Conservation (phyloP, 2,329 filamentous ascomycete species). For the Clonostachys byssicola region DNA sequence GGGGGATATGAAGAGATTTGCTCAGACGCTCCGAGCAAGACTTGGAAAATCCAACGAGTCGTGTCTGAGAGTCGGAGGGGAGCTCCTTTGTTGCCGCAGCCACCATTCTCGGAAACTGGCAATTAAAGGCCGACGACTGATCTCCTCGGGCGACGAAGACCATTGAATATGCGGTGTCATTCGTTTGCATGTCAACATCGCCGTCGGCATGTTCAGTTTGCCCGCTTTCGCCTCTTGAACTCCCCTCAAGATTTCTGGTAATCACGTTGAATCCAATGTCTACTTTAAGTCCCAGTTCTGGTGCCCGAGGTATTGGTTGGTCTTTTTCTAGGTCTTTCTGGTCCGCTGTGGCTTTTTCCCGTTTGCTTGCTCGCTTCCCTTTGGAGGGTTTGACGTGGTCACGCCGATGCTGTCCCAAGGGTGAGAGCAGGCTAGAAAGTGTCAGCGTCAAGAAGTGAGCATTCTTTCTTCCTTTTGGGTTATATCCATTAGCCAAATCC, state of each 20-base stretch:
- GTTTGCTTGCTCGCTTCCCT: slow-evolving; percentile 55
- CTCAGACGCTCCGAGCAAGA: slow-evolving; percentile 54
- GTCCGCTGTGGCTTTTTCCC: slow-evolving; percentile 28
- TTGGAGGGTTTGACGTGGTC: slow-evolving; percentile 51
- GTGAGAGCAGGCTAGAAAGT: no score
- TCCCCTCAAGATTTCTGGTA: slow-evolving; percentile 50
- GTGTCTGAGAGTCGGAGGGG: slow-evolving; percentile 33
- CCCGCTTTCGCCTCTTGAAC: slow-evolving; percentile 13
- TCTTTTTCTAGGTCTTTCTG: slow-evolving; percentile 9
- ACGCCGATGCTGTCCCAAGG: slow-evolving; percentile 54
- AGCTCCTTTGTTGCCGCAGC: slow-evolving; percentile 40
- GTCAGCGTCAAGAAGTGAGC: slow-evolving; percentile 54
- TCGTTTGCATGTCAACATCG: background rate
- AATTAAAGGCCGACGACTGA: slow-evolving; percentile 53
- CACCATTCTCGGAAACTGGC: slow-evolving; percentile 55
- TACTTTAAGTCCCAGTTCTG: slow-evolving; percentile 51
- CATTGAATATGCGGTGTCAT: slow-evolving; percentile 33
- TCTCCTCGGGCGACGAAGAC: slow-evolving; percentile 56
- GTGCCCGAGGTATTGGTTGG: slow-evolving; percentile 24
- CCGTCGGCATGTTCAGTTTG: background rate
- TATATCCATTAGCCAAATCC: slow-evolving; percentile 2
- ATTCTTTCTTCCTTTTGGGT: background rate
- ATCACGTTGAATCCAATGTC: slow-evolving; percentile 64
- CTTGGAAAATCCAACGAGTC: slow-evolving; percentile 60
- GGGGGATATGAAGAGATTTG: slow-evolving; percentile 52